phyloP scores from a whole-genome alignment of 192 early-diverging fungal genomes.

The Coemansia pectinata region DNA sequence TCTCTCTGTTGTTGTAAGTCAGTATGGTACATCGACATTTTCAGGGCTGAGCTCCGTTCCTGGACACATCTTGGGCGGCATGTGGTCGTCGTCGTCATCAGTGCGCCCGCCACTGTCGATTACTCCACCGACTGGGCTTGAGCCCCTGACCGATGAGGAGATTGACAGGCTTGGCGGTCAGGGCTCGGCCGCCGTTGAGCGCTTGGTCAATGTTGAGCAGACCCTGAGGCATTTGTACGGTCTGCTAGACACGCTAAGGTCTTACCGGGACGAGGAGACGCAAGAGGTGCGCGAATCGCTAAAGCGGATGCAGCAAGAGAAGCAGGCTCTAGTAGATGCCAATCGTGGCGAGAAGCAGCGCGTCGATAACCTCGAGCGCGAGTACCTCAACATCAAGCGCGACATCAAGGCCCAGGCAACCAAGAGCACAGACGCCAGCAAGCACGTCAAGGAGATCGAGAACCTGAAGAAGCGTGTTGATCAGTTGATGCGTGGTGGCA shows the following conservation, averaged over 20 bases:
- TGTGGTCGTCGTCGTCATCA: neutral
- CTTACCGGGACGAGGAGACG: slow-evolving; percentile 39
- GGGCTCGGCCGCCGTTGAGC: slow-evolving; percentile 34
- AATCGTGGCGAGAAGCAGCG: slow-evolving; percentile 46
- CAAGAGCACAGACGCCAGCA: slow-evolving; percentile 18
- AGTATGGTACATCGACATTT: slow-evolving; percentile 27
- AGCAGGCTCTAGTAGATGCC: slow-evolving; percentile 22
- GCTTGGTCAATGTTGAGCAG: slow-evolving; percentile 45
- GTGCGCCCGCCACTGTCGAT: neutral
- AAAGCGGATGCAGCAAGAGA: slow-evolving; percentile 39
- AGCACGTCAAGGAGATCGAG: slow-evolving; percentile 30
- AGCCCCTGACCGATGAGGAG: slow-evolving; percentile 38
- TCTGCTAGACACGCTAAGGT: slow-evolving; percentile 42
- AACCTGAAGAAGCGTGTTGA: slow-evolving; percentile 33
- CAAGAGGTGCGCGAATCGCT: slow-evolving; percentile 42
- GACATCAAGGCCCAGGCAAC: slow-evolving; percentile 26
- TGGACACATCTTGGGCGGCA: neutral
- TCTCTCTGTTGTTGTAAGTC: slow-evolving; percentile 32
- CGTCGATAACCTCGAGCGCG: slow-evolving; percentile 44
- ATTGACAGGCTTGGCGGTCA: slow-evolving; percentile 39
- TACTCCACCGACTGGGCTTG: slow-evolving; percentile 5
- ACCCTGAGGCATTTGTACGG: slow-evolving; percentile 41
- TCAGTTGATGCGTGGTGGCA: slow-evolving; percentile 28
- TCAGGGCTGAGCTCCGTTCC: slow-evolving; percentile 17
- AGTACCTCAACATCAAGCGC: slow-evolving; percentile 39